Conservation (phyloP, 257 asterid species). For the Penstemon davidsonii region DNA sequence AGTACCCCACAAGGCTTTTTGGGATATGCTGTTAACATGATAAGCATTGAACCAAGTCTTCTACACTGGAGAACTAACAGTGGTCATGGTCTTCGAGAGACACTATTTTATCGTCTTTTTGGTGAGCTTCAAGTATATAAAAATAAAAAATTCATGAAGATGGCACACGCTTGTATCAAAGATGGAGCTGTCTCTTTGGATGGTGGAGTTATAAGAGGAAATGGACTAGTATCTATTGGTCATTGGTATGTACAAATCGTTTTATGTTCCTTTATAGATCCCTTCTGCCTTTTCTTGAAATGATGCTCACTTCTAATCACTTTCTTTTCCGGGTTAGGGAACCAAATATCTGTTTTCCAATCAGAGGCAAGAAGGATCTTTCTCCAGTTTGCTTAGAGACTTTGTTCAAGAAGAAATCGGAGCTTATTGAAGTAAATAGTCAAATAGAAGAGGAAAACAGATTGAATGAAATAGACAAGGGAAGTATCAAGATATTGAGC, state of each 20-base stretch:
- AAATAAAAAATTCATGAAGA: slow-evolving; percentile 41
- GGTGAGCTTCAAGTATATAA: slow-evolving; percentile 68
- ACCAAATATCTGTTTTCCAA: slow-evolving; percentile 53
- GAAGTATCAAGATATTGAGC: not conserved
- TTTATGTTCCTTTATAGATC: not conserved
- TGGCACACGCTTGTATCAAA: slow-evolving; percentile 48
- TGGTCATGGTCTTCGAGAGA: slow-evolving; percentile 56
- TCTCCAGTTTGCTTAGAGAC: slow-evolving; percentile 1
- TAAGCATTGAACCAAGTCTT: slow-evolving; percentile 31
- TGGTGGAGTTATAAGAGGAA: slow-evolving; percentile 57
- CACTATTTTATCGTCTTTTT: slow-evolving; percentile 55
- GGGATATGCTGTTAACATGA: slow-evolving; percentile 59
- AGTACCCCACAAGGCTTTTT: slow-evolving; percentile 48
- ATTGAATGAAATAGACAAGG: not conserved
- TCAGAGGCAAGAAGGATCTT: slow-evolving; percentile 16
- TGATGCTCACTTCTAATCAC: not conserved
- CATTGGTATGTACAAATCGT: slow-evolving; percentile 37
- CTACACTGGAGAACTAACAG: slow-evolving; percentile 35
- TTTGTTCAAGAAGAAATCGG: not conserved
- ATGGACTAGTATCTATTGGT: slow-evolving; percentile 48
- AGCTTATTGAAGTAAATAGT: slow-evolving; percentile 14
- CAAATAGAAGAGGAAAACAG: not conserved
- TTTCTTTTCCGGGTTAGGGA: slow-evolving; percentile 33
- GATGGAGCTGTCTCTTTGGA: slow-evolving; percentile 63
- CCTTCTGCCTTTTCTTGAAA: not conserved